These are phyloP conservation scores for Diaporthe caulivora DNA, from an alignment of 2,329 filamentous ascomycete species.

Conservation along the genomic window DNA sequence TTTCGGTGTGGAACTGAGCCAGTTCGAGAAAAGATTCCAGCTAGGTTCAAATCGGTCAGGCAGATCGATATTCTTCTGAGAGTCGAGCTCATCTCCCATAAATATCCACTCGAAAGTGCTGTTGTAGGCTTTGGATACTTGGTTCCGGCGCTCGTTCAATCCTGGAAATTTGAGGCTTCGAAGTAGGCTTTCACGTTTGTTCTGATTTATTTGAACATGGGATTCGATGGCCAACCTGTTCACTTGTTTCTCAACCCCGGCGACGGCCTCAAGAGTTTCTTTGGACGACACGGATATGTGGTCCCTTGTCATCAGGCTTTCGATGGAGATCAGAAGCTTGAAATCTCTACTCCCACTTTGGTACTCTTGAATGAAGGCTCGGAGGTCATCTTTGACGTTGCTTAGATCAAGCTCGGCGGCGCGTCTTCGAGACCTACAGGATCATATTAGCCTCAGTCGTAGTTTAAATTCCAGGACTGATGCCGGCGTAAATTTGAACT, in stretches of 20 bases:
- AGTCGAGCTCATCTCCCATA: neutral
- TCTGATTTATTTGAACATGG: neutral
- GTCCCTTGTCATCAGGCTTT: neutral
- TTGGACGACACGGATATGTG: neutral
- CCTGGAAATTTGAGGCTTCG: constrained; percentile 18
- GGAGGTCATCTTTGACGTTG: neutral
- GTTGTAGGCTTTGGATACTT: neutral
- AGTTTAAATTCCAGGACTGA: too few species aligned
- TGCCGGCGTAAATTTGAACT: neutral
- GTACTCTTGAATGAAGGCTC: constrained; percentile 6
- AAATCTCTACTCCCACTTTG: neutral
- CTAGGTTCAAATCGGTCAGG: neutral
- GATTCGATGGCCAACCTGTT: neutral
- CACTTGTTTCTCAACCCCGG: neutral
- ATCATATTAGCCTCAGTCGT: neutral
- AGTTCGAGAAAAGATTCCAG: constrained; percentile 29
- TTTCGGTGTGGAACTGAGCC: constrained; percentile 8
- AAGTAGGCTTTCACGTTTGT: neutral
- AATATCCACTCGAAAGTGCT: constrained; percentile 2
- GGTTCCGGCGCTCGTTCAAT: constrained; percentile 21
- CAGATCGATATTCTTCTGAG: neutral
- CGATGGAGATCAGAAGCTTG: neutral
- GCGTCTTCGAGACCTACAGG: neutral
- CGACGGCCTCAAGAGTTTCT: neutral
- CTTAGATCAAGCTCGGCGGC: neutral